Base-by-base conservation (phyloP, 2,329 filamentous ascomycete species). In the Colletotrichum lindemuthianum region DNA sequence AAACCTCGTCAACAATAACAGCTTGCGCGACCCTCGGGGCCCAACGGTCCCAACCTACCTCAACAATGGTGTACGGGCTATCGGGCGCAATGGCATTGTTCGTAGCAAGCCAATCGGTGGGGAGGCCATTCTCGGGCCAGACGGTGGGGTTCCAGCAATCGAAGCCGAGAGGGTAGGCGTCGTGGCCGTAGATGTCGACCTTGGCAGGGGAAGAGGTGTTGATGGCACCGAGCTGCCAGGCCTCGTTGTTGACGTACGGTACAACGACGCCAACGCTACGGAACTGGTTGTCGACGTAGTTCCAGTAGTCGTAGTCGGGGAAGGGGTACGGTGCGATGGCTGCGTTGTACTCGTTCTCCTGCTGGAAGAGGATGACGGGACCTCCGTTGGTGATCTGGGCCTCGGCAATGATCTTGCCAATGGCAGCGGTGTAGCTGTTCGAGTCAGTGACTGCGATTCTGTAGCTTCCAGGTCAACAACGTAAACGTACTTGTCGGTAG, bases 311-410 rank as follows among this genome's bases (percentile, higher is more conserved):
- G 1, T 81, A 79, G 70, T 91, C 86, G 0, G 88, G 88, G 70
- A 88, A 90, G 6, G 74, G 72, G 33, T 68, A 67, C 2, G 66
- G 66, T 13, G 54, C 56, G 9, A 82, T 75, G 7, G 76, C 77
- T 9, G 75, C 76, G 8, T 66, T 68, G 59, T 74, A 92, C 70
- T 93, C 90, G 67, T 93, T 93, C 71, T 93, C 90, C 0, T 88
- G 88, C 72, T 93, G 90, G 32, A 89, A 81, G 2, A 92, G 78
- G 58, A 92, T 90, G 36, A 92, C 81, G 0, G 90, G 89, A 0
- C 91, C 90, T 2, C 89, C 90, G 67, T 92, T 90, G 1, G 90
- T 92, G 71, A 93, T 92, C 70, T 92, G 90, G 2, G 84, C 87
- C 59, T 86, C 84, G 2, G 89, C 88, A 69, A 93, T 87, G 12